Conservation (phyloP, 2,329 filamentous ascomycete genomes). For the Fonsecaea pedrosoi region DNA sequence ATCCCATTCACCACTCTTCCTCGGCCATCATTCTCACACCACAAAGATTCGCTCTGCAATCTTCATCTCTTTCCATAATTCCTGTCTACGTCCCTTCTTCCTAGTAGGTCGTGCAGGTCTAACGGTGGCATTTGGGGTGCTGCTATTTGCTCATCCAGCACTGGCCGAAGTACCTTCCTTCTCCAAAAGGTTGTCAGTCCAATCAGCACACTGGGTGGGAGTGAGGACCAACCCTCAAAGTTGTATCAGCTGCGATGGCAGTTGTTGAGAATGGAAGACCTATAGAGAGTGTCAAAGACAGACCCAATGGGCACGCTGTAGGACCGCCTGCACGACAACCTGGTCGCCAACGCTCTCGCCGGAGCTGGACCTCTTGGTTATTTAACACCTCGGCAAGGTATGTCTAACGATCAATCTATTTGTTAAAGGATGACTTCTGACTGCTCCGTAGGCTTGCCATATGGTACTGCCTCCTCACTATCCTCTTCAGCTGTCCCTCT, state of each 20-base stretch:
- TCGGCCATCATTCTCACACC: conserved; percentile 11
- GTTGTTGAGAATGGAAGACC: conserved; percentile 48
- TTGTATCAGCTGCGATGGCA: conserved; percentile 44
- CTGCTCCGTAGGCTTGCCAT: conserved; percentile 67
- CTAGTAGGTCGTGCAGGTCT: not conserved
- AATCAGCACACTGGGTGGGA: conserved; percentile 8
- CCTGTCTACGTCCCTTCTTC: not conserved
- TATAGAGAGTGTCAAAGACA: conserved; percentile 42
- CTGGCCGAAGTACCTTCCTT: not conserved
- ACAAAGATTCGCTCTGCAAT: not conserved
- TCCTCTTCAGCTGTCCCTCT: conserved; percentile 82
- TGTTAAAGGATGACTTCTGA: conserved; percentile 15
- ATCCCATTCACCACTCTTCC: conserved; percentile 19
- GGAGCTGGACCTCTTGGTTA: conserved; percentile 37
- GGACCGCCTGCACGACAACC: conserved; percentile 13
- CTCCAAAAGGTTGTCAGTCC: not conserved
- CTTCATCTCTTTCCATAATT: not conserved
- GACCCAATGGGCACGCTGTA: conserved; percentile 36
- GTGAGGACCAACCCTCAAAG: conserved; percentile 1
- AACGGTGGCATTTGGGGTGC: not conserved
- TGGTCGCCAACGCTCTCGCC: conserved; percentile 21
- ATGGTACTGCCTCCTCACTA: conserved; percentile 84
- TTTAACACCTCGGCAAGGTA: conserved; percentile 64
- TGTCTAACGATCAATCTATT: conserved; percentile 23
- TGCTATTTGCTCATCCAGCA: not conserved